Base-by-base conservation (phyloP, 2,329 filamentous ascomycete genomes). In the Ophiostoma piceae region DNA sequence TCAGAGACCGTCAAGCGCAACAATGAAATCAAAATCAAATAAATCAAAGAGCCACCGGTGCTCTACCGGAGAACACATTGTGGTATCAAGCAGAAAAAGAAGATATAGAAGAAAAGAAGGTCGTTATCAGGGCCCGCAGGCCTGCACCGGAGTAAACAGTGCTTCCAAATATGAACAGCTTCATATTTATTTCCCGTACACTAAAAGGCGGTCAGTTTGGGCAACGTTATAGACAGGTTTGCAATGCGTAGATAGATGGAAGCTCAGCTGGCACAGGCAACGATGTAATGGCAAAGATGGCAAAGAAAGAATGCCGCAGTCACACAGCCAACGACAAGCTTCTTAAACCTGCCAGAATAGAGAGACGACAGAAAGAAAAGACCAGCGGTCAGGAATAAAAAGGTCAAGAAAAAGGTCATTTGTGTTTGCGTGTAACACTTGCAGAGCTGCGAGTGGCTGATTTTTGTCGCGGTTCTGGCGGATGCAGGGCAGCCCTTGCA, bases 401-500 rank as follows among this genome's bases (percentile, higher is more conserved):
- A 29, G 2, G 39, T 14, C 19, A n/a, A 47, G 14, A 19, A 16
- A 32, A 11, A 16, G 26, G 57, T 19, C 26, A 35, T 32, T 19
- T 32, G 26, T 62, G 26, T 35, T 62, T 62, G 26, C 12, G 60
- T 65, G 60, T 16, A 65, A 65, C 32, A 5, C 9, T n/a, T 5
- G 14, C 5, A 12, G 26, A 9, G 26, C 5, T 62, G 57, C 2
- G 4, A 32, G 12, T 29, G 26, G 57, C 14, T 14, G 57, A 19
- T 26, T 62, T 62, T 32, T 37, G 26, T 37, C 29, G 60, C 60
- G 60, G 60, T n/a, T 64, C 32, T 37, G 32, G 60, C 60, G 60
- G 60, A 64, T 64, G 32, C 35, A 65, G 32, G 29, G 57, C 57
- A 64, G 57, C 26, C 57, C n/a, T 35, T 35, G 26, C 57, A 64